These are phyloP conservation scores for Warburgia ugandensis DNA, from an alignment of 164 flowering plant genomes.

Conservation along the genomic window DNA sequence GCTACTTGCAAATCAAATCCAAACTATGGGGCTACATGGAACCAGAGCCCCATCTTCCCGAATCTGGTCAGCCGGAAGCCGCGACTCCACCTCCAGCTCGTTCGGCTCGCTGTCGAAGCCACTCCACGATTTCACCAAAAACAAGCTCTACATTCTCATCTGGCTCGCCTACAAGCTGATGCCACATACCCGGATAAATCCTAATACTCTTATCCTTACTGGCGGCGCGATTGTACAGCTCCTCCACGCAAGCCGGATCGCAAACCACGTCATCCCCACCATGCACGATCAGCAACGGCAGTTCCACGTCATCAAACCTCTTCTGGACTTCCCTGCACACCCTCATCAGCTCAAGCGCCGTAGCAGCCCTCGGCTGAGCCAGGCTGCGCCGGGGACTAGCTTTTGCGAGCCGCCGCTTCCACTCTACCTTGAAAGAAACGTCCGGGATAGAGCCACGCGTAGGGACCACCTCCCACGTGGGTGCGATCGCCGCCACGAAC, in stretches of 20 bases:
- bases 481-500: slow-evolving; percentile 45
- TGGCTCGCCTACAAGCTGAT: slow-evolving; percentile 79
- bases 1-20: too few relatives aligned
- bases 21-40: too few relatives aligned
- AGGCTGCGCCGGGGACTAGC: slow-evolving; percentile 56
- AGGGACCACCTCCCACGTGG: slow-evolving; percentile 85
- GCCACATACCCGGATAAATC: slow-evolving; percentile 83
- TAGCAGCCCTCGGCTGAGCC: slow-evolving; percentile 69
- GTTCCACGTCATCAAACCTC: slow-evolving; percentile 53
- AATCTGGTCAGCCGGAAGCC: too few relatives aligned
- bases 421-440: slow-evolving; percentile 80
- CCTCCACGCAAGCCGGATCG: slow-evolving; percentile 80
- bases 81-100: too few relatives aligned
- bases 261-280: slow-evolving; percentile 74
- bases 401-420: slow-evolving; percentile 67
- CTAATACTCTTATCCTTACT: slow-evolving; percentile 70
- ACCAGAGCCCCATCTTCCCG: too few relatives aligned
- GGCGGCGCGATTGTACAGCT: slow-evolving; percentile 48
- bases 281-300: slow-evolving; percentile 68
- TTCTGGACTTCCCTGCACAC: slow-evolving; percentile 65
- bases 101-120: slow-evolving; percentile 51
- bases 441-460: slow-evolving; percentile 67
- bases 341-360: slow-evolving; percentile 71
- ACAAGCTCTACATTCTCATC: slow-evolving; percentile 75
- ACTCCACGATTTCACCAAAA: slow-evolving; percentile 62